Conservation (phyloP, 1,284 basidiomycete species). For the Cryptococcus hybrid region DNA sequence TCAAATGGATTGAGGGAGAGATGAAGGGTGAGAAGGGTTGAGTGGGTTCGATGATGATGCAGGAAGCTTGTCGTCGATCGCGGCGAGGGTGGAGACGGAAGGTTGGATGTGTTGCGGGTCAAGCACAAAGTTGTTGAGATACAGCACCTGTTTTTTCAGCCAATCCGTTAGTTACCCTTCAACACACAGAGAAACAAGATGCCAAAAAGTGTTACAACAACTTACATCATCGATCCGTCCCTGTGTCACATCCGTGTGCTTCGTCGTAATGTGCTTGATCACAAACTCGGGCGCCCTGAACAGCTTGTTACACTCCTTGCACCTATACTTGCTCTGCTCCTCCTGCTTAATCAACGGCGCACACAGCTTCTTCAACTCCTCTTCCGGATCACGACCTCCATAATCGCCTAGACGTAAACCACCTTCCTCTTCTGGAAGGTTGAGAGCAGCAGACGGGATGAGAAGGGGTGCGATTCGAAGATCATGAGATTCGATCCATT, state of each 20-base stretch:
- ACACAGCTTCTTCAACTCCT: slow-evolving; percentile 77
- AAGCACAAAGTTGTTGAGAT: slow-evolving; percentile 86
- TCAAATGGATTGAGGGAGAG: slow-evolving; percentile 1
- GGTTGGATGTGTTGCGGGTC: slow-evolving; percentile 90
- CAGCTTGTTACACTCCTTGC: slow-evolving; percentile 89
- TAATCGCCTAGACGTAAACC: slow-evolving; percentile 79
- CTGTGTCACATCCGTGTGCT: slow-evolving; percentile 73
- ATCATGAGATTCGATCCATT: slow-evolving; percentile 81
- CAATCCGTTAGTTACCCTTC: background rate
- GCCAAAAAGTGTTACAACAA: no score
- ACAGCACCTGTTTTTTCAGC: slow-evolving; percentile 62
- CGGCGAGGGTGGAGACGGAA: slow-evolving; percentile 39
- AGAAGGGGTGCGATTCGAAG: slow-evolving; percentile 28
- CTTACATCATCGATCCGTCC: slow-evolving; percentile 46
- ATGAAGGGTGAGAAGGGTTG: background rate
- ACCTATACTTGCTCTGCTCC: slow-evolving; percentile 91
- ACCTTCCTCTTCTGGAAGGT: slow-evolving; percentile 38
- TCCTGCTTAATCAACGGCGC: slow-evolving; percentile 85
- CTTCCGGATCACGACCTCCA: slow-evolving; percentile 82
- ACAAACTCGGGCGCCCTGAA: slow-evolving; percentile 95
- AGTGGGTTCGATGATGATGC: background rate
- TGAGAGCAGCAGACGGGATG: background rate
- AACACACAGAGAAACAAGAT: background rate
- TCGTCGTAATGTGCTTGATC: slow-evolving; percentile 89
- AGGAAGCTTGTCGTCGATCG: slow-evolving; percentile 42